These are phyloP conservation scores for Yamadazyma dendronema DNA, from an alignment of 1,139 yeast species.

Conservation along the genomic window DNA sequence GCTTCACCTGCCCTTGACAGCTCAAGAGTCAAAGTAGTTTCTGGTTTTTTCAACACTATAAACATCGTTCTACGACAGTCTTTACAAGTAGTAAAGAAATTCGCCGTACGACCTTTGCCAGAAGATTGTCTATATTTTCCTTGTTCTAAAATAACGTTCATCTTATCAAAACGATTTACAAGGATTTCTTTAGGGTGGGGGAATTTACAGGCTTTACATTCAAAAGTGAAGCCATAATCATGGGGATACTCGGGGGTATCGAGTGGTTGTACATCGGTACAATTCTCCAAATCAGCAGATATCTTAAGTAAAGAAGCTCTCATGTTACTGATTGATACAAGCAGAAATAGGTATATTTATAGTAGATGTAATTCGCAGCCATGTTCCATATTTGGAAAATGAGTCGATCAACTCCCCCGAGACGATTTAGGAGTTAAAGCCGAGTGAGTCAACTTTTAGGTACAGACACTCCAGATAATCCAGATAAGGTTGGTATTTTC, in stretches of 20 bases:
- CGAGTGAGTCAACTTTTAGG: neutral
- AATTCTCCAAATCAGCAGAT: slow-evolving; percentile 60
- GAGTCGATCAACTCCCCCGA: neutral
- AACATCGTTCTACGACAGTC: slow-evolving; percentile 38
- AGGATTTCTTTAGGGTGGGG: slow-evolving; percentile 68
- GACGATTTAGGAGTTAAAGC: neutral
- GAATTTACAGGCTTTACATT: slow-evolving; percentile 79
- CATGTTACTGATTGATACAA: no score
- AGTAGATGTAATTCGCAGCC: neutral
- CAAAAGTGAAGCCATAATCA: slow-evolving; percentile 67
- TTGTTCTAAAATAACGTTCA: slow-evolving; percentile 40
- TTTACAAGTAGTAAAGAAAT: slow-evolving; percentile 71
- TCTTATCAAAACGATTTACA: slow-evolving; percentile 60
- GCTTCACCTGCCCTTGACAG: slow-evolving; percentile 18
- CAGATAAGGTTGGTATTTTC: no score
- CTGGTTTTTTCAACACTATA: slow-evolving; percentile 17
- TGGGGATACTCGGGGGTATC: slow-evolving; percentile 63
- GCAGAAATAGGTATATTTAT: no score
- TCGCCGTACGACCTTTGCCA: slow-evolving; percentile 68
- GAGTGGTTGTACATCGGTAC: slow-evolving; percentile 57
- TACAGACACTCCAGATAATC: no score
- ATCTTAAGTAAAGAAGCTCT: slow-evolving; percentile 34
- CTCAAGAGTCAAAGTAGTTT: slow-evolving; percentile 20
- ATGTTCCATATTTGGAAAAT: neutral
- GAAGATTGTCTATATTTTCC: slow-evolving; percentile 41